Percentiles rank a stretch among this genome's conserved stretches.
phyloP scores from a whole-genome alignment of 192 early-diverging fungal species.

The Ambispora gerdemannii region DNA sequence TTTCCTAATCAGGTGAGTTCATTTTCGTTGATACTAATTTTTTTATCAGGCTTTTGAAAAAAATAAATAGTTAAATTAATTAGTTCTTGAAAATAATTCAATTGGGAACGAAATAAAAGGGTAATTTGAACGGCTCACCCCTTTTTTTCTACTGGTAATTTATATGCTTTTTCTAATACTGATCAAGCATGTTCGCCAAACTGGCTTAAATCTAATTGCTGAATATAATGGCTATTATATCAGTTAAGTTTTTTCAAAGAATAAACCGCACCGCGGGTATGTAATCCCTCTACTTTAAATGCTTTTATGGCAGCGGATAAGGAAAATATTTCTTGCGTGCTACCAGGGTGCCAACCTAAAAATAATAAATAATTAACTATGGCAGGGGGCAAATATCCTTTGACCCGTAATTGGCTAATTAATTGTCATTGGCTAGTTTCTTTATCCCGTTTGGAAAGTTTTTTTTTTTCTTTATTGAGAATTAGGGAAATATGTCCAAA shows the following conservation, averaged over 20 bases:
- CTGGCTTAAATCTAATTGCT: background rate
- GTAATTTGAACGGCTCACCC: background rate
- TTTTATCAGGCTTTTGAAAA: background rate
- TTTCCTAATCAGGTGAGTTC: background rate
- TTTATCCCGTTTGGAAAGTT: constrained; percentile 74
- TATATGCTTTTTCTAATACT: background rate
- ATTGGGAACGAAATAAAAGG: constrained; percentile 15
- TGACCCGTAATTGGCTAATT: constrained; percentile 38
- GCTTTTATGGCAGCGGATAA: constrained; percentile 53
- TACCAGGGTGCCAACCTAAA: constrained; percentile 71
- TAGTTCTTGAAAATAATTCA: constrained; percentile 27
- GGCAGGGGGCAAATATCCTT: constrained; percentile 79
- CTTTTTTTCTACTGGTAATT: constrained; percentile 8
- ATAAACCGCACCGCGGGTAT: constrained; percentile 10
- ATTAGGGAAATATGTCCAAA: constrained; percentile 90
- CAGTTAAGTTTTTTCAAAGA: constrained; percentile 17
- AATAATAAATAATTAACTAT: constrained; percentile 83
- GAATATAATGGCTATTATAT: constrained; percentile 16
- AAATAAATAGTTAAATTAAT: constrained; percentile 12
- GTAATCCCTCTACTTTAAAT: constrained; percentile 34
- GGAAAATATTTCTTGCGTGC: constrained; percentile 60
- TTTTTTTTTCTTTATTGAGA: constrained; percentile 73
- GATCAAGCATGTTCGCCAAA: constrained; percentile 9
- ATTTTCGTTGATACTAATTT: background rate
- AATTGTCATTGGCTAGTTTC: constrained; percentile 23